A percentile compares a stretch with the other conserved stretches of the same genome.
Evolutionary conservation across 495 filamentous ascomycete genomes (phyloP).

Genomic region (Aspergillus heteromorphus): DNA sequence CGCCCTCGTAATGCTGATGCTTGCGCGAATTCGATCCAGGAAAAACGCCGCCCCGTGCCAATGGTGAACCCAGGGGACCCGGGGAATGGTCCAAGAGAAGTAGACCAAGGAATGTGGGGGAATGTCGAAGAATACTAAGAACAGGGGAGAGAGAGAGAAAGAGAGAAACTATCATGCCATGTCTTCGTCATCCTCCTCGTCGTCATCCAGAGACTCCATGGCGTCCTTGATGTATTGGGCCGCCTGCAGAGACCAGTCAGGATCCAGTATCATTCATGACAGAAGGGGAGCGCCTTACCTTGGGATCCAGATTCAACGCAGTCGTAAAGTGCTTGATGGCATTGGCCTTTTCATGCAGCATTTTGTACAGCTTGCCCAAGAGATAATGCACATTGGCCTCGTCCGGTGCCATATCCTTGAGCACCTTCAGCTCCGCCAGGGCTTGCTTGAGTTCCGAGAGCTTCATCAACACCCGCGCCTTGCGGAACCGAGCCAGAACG

Average conservation of each 20-base stretch:
- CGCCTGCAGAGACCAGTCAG: conserved; percentile 52
- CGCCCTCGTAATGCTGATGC: conserved; percentile 37
- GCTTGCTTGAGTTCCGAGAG: conserved; percentile 67
- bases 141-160: no score
- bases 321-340: conserved; percentile 91
- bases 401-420: conserved; percentile 88
- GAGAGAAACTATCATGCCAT: conserved; percentile 33
- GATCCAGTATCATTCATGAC: background rate
- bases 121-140: conserved; percentile 3
- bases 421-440: conserved; percentile 67
- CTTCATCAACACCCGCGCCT: conserved; percentile 79
- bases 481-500: conserved; percentile 80
- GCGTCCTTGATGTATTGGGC: conserved; percentile 86
- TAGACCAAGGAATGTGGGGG: background rate
- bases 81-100: background rate
- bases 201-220: conserved; percentile 84
- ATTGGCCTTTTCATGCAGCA: conserved; percentile 65
- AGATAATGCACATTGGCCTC: conserved; percentile 94
- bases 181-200: conserved; percentile 70
- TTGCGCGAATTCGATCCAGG: conserved; percentile 20
- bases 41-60: conserved; percentile 22
- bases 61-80: conserved; percentile 1
- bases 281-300: conserved; percentile 51
- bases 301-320: conserved; percentile 92
- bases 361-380: conserved; percentile 82